phyloP scores from a whole-genome alignment of 2,329 filamentous ascomycete genomes.

The Penicillium crustosum region DNA sequence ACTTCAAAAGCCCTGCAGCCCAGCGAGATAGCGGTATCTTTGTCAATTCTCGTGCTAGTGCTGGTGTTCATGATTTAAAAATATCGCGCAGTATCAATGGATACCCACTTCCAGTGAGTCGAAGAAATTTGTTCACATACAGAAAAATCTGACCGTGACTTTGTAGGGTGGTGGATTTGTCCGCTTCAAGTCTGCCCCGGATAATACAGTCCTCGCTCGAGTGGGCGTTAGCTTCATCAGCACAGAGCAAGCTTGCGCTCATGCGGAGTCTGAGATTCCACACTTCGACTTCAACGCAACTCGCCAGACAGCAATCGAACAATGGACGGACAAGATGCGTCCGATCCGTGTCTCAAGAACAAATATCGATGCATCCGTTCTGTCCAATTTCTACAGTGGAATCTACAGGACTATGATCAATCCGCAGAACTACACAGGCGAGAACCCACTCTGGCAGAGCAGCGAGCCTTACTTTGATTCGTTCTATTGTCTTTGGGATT shows the following conservation, averaged over 20 bases:
- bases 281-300: conserved; percentile 61
- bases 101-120: conserved; percentile 49
- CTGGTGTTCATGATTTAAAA: conserved; percentile 53
- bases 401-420: conserved; percentile 69
- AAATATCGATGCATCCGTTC: conserved; percentile 30
- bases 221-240: conserved; percentile 71
- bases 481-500: conserved; percentile 74
- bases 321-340: conserved; percentile 59
- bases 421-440: conserved; percentile 70
- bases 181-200: conserved; percentile 55
- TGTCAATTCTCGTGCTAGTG: conserved; percentile 59
- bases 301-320: conserved; percentile 51
- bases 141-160: conserved; percentile 20
- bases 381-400: conserved; percentile 65
- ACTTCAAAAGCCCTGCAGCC: conserved; percentile 57
- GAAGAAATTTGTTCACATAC: neutral
- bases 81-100: conserved; percentile 59
- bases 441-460: conserved; percentile 66
- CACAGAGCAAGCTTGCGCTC: conserved; percentile 62
- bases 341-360: conserved; percentile 39
- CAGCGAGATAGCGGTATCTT: conserved; percentile 64
- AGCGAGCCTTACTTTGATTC: conserved; percentile 70
- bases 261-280: conserved; percentile 67
- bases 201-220: conserved; percentile 59
- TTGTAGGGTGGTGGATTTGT: conserved; percentile 62